Conservation (phyloP, 1,284 basidiomycete species). For the Moesziomyces antarcticus region DNA sequence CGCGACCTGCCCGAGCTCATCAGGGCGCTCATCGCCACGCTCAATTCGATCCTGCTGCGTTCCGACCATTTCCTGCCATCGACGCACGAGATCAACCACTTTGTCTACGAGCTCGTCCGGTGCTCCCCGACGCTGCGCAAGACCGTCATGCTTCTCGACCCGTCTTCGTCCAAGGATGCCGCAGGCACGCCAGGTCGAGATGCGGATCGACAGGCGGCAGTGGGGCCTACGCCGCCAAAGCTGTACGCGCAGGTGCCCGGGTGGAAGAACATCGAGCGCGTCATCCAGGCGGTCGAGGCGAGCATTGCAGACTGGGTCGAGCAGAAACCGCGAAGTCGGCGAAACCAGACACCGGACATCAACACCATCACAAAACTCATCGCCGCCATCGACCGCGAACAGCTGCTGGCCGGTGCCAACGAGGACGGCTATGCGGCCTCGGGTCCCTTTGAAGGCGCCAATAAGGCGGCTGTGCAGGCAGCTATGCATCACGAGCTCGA, state of each 20-base stretch:
- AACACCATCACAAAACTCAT: constrained; percentile 44
- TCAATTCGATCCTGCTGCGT: constrained; percentile 46
- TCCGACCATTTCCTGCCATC: constrained; percentile 50
- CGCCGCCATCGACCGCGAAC: constrained; percentile 46
- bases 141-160: constrained; percentile 32
- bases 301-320: constrained; percentile 42
- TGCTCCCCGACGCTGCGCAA: constrained; percentile 31
- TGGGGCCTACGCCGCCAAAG: constrained; percentile 26
- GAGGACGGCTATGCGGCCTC: constrained; percentile 13
- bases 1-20: constrained; percentile 39
- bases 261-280: constrained; percentile 42
- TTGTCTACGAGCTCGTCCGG: constrained; percentile 59
- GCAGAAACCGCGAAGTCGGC: constrained; percentile 26
- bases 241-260: constrained; percentile 31
- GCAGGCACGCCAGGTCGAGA: not conserved
- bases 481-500: constrained; percentile 39
- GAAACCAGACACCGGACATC: constrained; percentile 37
- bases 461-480: not conserved
- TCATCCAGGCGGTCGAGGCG: constrained; percentile 48
- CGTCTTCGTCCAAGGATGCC: not conserved
- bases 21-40: constrained; percentile 44
- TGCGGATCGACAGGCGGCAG: not conserved
- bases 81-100: constrained; percentile 47
- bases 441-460: not conserved
- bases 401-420: constrained; percentile 41